Evolutionary conservation across 805 yeast species (phyloP).

Genomic region (Saturnispora bothae): DNA sequence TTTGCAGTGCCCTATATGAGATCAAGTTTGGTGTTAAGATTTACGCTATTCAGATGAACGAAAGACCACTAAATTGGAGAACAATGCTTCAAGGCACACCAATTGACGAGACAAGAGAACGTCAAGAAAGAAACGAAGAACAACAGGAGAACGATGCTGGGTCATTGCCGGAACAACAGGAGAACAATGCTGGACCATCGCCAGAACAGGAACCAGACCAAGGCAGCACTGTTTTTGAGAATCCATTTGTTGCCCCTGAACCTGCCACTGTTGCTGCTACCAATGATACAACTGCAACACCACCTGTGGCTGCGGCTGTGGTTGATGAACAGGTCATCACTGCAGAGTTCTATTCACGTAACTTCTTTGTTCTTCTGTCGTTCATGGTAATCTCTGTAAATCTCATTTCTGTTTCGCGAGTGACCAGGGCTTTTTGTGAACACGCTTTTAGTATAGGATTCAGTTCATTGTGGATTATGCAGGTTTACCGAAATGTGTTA

Average conservation of each 20-base stretch:
- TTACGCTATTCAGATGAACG: conserved; percentile 61
- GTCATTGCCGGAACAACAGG: too few species aligned
- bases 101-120: conserved; percentile 24
- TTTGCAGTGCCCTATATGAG: conserved; percentile 65
- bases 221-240: too few species aligned
- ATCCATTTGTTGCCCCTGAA: too few species aligned
- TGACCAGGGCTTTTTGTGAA: conserved; percentile 47
- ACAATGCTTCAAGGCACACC: conserved; percentile 55
- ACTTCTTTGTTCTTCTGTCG: conserved; percentile 41
- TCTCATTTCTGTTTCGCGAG: conserved; percentile 53
- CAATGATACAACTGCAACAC: conserved; percentile 9
- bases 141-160: conserved; percentile 11
- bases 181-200: too few species aligned
- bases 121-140: conserved; percentile 11
- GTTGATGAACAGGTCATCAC: conserved; percentile 45
- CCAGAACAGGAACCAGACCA: too few species aligned
- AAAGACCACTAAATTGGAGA: conserved; percentile 54
- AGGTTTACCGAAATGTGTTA: conserved; percentile 64
- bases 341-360: conserved; percentile 48
- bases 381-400: conserved; percentile 48
- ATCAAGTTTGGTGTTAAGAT: conserved; percentile 62
- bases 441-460: conserved; percentile 37
- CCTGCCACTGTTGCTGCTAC: background rate
- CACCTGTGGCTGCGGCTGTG: conserved; percentile 20
- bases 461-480: conserved; percentile 84